Evolutionary conservation across 1,139 yeast genomes (phyloP).

Genomic region (Zhuliangozyma parablackwelliae): DNA sequence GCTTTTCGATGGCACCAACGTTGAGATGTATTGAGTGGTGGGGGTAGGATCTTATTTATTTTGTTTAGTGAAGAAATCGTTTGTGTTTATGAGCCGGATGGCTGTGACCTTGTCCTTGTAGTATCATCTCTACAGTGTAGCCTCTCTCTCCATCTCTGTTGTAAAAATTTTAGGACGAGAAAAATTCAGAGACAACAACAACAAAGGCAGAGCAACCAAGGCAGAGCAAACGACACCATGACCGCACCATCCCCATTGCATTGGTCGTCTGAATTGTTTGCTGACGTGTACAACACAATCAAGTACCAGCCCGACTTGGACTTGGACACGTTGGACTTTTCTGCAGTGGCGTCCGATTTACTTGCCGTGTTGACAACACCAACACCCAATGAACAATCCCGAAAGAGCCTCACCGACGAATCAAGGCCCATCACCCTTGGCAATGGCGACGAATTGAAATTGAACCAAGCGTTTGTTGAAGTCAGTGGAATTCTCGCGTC

Average conservation of each 20-base stretch:
- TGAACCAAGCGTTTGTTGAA: slow-evolving; percentile 56
- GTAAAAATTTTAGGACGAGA: no score
- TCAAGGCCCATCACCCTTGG: slow-evolving; percentile 48
- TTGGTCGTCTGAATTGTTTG: slow-evolving; percentile 34
- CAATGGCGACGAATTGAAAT: slow-evolving; percentile 56
- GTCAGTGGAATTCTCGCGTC: slow-evolving; percentile 55
- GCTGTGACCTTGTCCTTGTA: no score
- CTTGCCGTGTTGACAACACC: slow-evolving; percentile 45
- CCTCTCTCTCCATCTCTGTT: no score
- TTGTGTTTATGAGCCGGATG: no score
- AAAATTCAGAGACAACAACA: background rate
- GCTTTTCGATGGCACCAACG: slow-evolving; percentile 20
- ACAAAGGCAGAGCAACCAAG: background rate
- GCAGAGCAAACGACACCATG: background rate
- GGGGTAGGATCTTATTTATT: no score
- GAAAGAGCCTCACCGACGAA: slow-evolving; percentile 46
- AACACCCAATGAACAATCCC: slow-evolving; percentile 47
- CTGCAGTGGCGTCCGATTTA: slow-evolving; percentile 44
- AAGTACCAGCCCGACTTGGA: slow-evolving; percentile 25
- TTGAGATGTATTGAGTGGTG: slow-evolving; percentile 9
- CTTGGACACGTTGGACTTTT: slow-evolving; percentile 17
- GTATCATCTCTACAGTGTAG: no score
- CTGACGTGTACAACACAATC: slow-evolving; percentile 35
- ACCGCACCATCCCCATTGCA: slow-evolving; percentile 8
- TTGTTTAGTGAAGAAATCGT: no score